phyloP scores from a whole-genome alignment of 345 rosid species.

The Heritiera fomes region DNA sequence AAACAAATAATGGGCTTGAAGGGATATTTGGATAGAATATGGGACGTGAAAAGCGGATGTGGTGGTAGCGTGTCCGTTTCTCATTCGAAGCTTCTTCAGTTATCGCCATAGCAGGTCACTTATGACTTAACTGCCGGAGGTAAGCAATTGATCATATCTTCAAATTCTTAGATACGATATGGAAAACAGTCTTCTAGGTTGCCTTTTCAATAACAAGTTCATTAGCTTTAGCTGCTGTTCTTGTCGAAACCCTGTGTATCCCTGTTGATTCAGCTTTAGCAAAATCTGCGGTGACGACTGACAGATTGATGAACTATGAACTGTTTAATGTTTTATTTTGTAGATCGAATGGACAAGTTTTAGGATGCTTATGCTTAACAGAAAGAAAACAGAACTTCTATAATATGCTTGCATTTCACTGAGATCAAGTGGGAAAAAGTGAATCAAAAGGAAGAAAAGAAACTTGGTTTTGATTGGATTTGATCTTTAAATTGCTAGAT shows the following conservation, averaged over 20 bases:
- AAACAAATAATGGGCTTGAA: background rate
- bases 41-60: background rate
- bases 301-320: background rate
- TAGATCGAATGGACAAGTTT: background rate
- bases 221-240: background rate
- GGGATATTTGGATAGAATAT: constrained; percentile 6
- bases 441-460: background rate
- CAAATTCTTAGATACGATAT: background rate
- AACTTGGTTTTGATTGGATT: background rate
- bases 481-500: background rate
- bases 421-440: background rate
- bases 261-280: background rate
- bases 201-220: background rate
- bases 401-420: background rate
- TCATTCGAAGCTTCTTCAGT: constrained; percentile 13
- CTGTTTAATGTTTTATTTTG: background rate
- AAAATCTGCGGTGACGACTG: background rate
- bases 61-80: constrained; percentile 10
- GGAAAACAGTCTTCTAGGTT: background rate
- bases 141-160: background rate
- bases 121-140: constrained; percentile 4
- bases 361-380: background rate
- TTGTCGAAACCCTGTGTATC: constrained; percentile 2
- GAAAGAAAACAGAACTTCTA: background rate
- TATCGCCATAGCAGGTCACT: background rate